These are phyloP conservation scores for Arthrinium phaeospermum DNA, from an alignment of 2,329 filamentous ascomycete genomes.

Conservation along the genomic window DNA sequence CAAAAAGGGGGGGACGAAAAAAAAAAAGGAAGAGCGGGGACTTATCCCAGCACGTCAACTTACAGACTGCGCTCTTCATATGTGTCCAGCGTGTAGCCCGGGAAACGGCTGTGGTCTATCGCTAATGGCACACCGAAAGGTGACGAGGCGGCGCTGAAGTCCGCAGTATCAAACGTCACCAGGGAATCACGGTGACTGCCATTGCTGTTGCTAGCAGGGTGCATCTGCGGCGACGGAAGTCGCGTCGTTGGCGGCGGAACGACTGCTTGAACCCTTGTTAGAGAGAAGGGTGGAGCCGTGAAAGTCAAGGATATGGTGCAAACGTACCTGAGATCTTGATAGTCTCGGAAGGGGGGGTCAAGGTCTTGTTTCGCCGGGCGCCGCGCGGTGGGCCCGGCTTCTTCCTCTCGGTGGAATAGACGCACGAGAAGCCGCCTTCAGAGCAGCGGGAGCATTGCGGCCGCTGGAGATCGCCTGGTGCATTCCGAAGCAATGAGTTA, in stretches of 20 bases:
- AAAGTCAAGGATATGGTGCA: neutral
- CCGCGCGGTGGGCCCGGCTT: conserved; percentile 41
- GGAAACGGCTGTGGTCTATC: neutral
- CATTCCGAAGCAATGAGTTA: neutral
- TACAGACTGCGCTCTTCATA: conserved; percentile 2
- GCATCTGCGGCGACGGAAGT: neutral
- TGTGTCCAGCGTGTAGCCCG: neutral
- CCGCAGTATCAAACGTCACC: neutral
- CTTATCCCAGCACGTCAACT: neutral
- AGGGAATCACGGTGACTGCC: neutral
- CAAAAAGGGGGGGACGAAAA: neutral
- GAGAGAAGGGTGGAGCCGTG: neutral
- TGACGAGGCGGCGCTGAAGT: neutral
- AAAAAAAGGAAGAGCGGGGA: no score
- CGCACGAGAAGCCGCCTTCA: conserved; percentile 35
- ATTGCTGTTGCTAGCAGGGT: neutral
- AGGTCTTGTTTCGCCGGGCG: conserved; percentile 28
- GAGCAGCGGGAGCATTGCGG: conserved; percentile 42
- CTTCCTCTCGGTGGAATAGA: conserved; percentile 36
- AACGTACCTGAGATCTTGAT: neutral
- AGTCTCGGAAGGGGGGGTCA: neutral
- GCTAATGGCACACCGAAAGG: neutral
- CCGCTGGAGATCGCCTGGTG: conserved; percentile 37
- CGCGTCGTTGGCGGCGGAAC: neutral
- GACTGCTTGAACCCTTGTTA: neutral